Percentiles rank a stretch among this genome's conserved stretches.
Evolutionary conservation across 768 basidiomycete species (phyloP).

Genomic region (Panaeolus cyanescens): DNA sequence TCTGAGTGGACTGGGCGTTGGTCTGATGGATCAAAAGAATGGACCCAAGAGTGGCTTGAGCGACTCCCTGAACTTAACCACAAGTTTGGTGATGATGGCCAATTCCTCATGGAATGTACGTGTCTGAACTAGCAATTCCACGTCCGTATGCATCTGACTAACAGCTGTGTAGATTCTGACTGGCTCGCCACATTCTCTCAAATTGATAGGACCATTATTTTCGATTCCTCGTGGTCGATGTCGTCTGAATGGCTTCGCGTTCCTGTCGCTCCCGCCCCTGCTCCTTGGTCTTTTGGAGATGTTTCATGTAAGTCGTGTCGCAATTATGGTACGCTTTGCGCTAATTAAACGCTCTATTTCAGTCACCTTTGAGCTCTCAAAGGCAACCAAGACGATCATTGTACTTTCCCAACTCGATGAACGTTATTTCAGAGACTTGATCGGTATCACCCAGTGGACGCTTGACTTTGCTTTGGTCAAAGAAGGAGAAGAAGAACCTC

Average conservation of each 20-base stretch:
- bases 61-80: conserved; percentile 43
- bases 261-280: conserved; percentile 15
- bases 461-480: conserved; percentile 51
- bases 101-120: conserved; percentile 56
- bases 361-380: conserved; percentile 46
- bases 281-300: conserved; percentile 42
- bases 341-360: background rate
- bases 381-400: conserved; percentile 40
- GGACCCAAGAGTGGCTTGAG: conserved; percentile 53
- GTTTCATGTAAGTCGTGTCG: conserved; percentile 39
- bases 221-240: conserved; percentile 52
- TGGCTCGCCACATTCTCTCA: conserved; percentile 48
- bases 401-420: conserved; percentile 48
- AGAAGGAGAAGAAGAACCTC: conserved; percentile 36
- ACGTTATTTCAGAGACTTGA: conserved; percentile 44
- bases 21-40: conserved; percentile 60
- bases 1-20: conserved; percentile 54
- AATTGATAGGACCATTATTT: conserved; percentile 50
- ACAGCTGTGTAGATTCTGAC: conserved; percentile 38
- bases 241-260: conserved; percentile 54
- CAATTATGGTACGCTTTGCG: background rate
- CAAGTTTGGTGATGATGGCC: conserved; percentile 51
- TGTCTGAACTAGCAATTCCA: background rate
- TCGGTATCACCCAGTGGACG: conserved; percentile 37
- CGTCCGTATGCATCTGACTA: background rate